Conservation (phyloP, 2,329 filamentous ascomycete genomes). For the Beauveria varroae region DNA sequence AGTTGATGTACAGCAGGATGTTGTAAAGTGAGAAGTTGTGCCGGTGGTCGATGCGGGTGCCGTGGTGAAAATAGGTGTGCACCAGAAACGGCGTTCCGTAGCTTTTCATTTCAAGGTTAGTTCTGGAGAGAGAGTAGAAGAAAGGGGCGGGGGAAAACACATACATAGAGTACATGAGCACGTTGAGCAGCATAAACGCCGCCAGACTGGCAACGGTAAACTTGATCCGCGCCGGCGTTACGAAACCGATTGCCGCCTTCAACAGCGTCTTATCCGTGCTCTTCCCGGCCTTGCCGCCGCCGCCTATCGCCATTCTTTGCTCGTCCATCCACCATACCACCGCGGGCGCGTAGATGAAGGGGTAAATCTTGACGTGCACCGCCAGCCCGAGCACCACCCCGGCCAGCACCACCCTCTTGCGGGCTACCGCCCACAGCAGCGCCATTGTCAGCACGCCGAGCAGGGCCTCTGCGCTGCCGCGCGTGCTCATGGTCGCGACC, state of each 20-base stretch:
- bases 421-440: constrained; percentile 73
- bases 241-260: constrained; percentile 31
- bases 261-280: constrained; percentile 12
- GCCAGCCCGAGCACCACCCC: constrained; percentile 71
- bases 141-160: constrained; percentile 19
- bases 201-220: constrained; percentile 58
- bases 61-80: constrained; percentile 89
- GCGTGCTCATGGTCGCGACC: constrained; percentile 93
- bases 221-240: constrained; percentile 46
- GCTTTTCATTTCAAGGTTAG: constrained; percentile 29
- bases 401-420: constrained; percentile 54
- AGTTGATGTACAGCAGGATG: constrained; percentile 78
- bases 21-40: constrained; percentile 99
- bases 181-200: constrained; percentile 69
- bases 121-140: background rate
- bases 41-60: constrained; percentile 87
- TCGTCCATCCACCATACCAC: constrained; percentile 75
- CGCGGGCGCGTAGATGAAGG: constrained; percentile 84
- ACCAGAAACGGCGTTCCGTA: constrained; percentile 77
- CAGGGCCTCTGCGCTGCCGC: constrained; percentile 88
- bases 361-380: constrained; percentile 98
- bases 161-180: constrained; percentile 69
- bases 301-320: constrained; percentile 28
- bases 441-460: constrained; percentile 78
- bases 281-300: background rate